Evolutionary conservation across 371 early-diverging fungal species (phyloP).

Genomic region (Saksenaea oblongispora): DNA sequence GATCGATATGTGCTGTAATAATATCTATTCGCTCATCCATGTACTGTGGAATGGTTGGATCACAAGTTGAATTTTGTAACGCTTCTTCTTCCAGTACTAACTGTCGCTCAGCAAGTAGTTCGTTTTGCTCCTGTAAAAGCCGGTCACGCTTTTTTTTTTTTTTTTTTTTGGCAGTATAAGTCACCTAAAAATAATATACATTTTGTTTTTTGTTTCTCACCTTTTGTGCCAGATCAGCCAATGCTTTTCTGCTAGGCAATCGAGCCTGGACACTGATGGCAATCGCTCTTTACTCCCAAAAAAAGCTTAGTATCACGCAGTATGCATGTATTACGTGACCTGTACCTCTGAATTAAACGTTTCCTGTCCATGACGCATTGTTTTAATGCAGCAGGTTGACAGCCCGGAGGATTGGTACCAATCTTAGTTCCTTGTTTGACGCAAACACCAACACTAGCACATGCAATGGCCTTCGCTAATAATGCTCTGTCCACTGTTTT

Average conservation of each 20-base stretch:
- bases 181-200: neutral
- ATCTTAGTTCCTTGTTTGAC: constrained; percentile 14
- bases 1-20: constrained; percentile 32
- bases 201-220: neutral
- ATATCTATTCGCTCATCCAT: constrained; percentile 80
- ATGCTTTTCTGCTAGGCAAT: neutral
- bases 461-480: constrained; percentile 36
- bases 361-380: constrained; percentile 34
- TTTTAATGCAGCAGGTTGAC: constrained; percentile 23
- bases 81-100: constrained; percentile 57
- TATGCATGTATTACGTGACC: neutral
- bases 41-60: constrained; percentile 52
- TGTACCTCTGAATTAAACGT: constrained; percentile 21
- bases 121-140: constrained; percentile 63
- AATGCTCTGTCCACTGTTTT: constrained; percentile 38
- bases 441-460: constrained; percentile 33
- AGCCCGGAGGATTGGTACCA: constrained; percentile 10
- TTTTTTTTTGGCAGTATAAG: neutral
- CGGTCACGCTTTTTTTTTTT: constrained; percentile 43
- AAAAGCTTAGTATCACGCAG: neutral
- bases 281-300: constrained; percentile 16
- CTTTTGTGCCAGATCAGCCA: constrained; percentile 15
- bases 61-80: constrained; percentile 27
- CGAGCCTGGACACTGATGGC: constrained; percentile 13
- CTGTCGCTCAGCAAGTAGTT: constrained; percentile 67